Evolutionary conservation across 805 yeast species (phyloP).

Genomic region (Saturnispora halmiae): DNA sequence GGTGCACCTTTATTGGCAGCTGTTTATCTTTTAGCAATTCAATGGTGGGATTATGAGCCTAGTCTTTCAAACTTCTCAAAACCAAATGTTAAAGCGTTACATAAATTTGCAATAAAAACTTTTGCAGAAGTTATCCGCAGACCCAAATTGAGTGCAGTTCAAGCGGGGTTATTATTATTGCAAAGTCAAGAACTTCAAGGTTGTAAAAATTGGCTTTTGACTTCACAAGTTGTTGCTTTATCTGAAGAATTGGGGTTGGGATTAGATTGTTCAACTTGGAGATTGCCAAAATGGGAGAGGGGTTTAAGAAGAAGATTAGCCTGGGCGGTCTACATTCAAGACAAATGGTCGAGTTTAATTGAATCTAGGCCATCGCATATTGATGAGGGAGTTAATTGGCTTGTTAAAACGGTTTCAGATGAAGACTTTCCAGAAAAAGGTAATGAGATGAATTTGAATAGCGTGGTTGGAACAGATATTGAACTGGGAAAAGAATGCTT

Average conservation of each 20-base stretch:
- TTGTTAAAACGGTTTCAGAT: conserved; percentile 55
- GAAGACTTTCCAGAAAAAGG: conserved; percentile 76
- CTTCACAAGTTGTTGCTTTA: conserved; percentile 77
- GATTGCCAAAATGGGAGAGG: conserved; percentile 90
- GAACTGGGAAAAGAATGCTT: conserved; percentile 63
- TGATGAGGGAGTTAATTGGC: conserved; percentile 67
- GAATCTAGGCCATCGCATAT: conserved; percentile 83
- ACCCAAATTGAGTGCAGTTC: conserved; percentile 87
- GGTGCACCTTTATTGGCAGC: conserved; percentile 88
- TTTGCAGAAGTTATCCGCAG: conserved; percentile 69
- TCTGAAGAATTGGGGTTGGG: conserved; percentile 90
- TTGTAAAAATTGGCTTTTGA: conserved; percentile 67
- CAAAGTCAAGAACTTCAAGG: conserved; percentile 40
- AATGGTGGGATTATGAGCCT: conserved; percentile 92
- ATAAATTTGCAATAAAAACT: conserved; percentile 55
- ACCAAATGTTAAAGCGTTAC: conserved; percentile 66
- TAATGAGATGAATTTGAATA: conserved; percentile 14
- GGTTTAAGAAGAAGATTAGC: conserved; percentile 81
- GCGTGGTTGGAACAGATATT: conserved; percentile 47
- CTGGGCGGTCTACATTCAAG: conserved; percentile 93
- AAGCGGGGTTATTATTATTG: conserved; percentile 72
- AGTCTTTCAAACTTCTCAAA: conserved; percentile 64
- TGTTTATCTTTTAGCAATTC: conserved; percentile 78
- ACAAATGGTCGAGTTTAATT: conserved; percentile 78
- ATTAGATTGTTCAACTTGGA: conserved; percentile 85